Conservation (phyloP, 2,329 filamentous ascomycete genomes). For the Sporothrix variecibatus region DNA sequence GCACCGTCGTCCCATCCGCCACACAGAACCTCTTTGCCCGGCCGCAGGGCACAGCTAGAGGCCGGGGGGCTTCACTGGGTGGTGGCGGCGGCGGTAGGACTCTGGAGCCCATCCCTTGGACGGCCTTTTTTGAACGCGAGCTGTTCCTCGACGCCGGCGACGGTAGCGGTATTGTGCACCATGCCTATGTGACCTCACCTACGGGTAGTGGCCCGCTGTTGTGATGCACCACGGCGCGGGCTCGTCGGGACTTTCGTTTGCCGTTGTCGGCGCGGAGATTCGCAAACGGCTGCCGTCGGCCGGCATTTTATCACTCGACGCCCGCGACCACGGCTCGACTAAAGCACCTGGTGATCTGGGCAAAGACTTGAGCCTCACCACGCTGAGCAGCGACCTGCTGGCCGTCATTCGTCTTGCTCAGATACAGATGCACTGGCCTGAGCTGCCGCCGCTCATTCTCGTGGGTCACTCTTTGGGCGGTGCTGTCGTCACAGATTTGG, state of each 20-base stretch:
- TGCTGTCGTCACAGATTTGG: conserved; percentile 84
- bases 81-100: conserved; percentile 42
- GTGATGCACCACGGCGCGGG: conserved; percentile 94
- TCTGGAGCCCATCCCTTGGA: conserved; percentile 75
- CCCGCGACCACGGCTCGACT: conserved; percentile 80
- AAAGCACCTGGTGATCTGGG: conserved; percentile 36
- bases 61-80: background rate
- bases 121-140: conserved; percentile 86
- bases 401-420: conserved; percentile 69
- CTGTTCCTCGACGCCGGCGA: conserved; percentile 64
- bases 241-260: conserved; percentile 90
- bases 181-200: conserved; percentile 87
- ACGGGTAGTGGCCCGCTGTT: conserved; percentile 72
- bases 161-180: conserved; percentile 61
- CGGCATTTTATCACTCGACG: conserved; percentile 83
- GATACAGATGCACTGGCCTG: conserved; percentile 68
- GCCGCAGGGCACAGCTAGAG: conserved; percentile 52
- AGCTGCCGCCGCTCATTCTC: conserved; percentile 73
- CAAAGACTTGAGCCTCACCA: conserved; percentile 70
- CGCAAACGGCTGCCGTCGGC: conserved; percentile 74
- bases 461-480: conserved; percentile 93
- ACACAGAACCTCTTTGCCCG: conserved; percentile 73
- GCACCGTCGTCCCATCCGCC: conserved; percentile 82
- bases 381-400: conserved; percentile 72
- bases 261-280: conserved; percentile 75